These are phyloP conservation scores for Cavenderia fasciculata DNA, from an alignment of 78 protist species.

Conservation along the genomic window DNA sequence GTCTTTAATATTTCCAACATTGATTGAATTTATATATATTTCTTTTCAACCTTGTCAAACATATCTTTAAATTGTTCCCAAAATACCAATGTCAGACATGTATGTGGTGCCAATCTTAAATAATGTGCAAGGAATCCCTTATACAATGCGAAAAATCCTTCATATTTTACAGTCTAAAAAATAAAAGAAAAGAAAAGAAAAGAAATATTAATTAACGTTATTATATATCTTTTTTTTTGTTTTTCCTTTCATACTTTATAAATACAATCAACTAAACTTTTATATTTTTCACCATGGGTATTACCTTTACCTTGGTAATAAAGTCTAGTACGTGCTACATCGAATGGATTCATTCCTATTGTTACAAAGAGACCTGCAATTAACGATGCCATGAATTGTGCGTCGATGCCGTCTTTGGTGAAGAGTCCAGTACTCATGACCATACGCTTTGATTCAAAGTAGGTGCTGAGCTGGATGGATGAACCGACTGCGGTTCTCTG, in stretches of 20 bases:
- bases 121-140: slow-evolving; percentile 75
- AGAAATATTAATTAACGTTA: too few species aligned
- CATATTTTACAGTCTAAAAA: slow-evolving; percentile 37
- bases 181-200: too few species aligned
- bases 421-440: slow-evolving; percentile 26
- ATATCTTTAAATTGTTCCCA: slow-evolving; percentile 65
- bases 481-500: slow-evolving; percentile 77
- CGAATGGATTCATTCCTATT: slow-evolving; percentile 75
- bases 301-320: slow-evolving; percentile 71
- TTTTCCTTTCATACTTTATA: slow-evolving; percentile 1
- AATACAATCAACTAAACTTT: slow-evolving; percentile 59
- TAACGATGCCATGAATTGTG: slow-evolving; percentile 47
- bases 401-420: slow-evolving; percentile 6
- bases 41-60: slow-evolving; percentile 19
- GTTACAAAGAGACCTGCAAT: slow-evolving; percentile 66
- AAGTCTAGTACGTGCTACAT: slow-evolving; percentile 66
- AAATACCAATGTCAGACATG: slow-evolving; percentile 35
- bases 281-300: slow-evolving; percentile 61
- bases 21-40: too few species aligned
- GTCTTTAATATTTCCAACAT: too few species aligned
- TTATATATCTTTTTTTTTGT: too few species aligned
- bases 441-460: slow-evolving; percentile 20
- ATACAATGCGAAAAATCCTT: slow-evolving; percentile 53
- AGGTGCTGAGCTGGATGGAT: slow-evolving; percentile 49
- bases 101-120: slow-evolving; percentile 63